Conservation (phyloP, 805 yeast species). For the Diddensiella santjacobensis region DNA sequence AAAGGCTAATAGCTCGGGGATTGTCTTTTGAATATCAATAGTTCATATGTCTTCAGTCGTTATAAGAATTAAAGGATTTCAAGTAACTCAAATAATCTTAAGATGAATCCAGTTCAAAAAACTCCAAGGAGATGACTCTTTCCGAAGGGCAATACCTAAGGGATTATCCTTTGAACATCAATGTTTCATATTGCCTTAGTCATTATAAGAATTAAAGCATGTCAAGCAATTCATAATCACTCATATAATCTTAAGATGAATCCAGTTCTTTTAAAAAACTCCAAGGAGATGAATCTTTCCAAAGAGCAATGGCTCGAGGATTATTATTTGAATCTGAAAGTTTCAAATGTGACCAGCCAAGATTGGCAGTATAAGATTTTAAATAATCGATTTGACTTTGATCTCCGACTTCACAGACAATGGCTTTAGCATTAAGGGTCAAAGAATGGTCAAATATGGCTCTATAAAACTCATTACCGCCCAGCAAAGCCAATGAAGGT, state of each 20-base stretch:
- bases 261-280: slow-evolving; percentile 6
- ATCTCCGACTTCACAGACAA: slow-evolving; percentile 77
- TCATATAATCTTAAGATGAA: not conserved
- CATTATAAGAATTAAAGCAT: too few relatives aligned
- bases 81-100: too few relatives aligned
- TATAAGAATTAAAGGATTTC: too few relatives aligned
- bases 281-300: slow-evolving; percentile 19
- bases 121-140: too few relatives aligned
- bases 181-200: not conserved
- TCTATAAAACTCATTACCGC: slow-evolving; percentile 66
- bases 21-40: too few relatives aligned
- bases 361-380: slow-evolving; percentile 16
- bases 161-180: not conserved
- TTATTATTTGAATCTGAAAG: slow-evolving; percentile 46
- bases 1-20: too few relatives aligned
- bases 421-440: slow-evolving; percentile 43
- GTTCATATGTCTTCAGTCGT: too few relatives aligned
- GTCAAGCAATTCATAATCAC: too few relatives aligned
- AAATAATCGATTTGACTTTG: slow-evolving; percentile 50
- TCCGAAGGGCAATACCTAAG: too few relatives aligned
- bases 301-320: slow-evolving; percentile 19
- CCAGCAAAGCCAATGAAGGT: slow-evolving; percentile 76
- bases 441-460: slow-evolving; percentile 50
- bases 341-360: slow-evolving; percentile 49
- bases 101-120: too few relatives aligned